Conservation (phyloP, 2,329 filamentous ascomycete species). For the Penicillium capsulatum region DNA sequence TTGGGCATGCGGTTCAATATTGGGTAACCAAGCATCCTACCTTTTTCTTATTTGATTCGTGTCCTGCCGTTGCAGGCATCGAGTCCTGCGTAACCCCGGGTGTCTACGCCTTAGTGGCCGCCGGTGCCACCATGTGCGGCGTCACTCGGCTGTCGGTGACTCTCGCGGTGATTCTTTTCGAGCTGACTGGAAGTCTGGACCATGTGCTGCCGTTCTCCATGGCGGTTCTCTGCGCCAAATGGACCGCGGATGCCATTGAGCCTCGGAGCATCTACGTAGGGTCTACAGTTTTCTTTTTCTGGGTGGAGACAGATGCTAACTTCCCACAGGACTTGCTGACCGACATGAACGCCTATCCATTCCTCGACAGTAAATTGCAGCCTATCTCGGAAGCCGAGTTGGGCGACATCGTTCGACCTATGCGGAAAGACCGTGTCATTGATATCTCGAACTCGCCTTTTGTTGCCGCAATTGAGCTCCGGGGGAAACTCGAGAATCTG, state of each 20-base stretch:
- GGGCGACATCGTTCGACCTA: conserved; percentile 75
- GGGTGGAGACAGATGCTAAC: conserved; percentile 16
- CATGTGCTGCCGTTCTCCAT: conserved; percentile 94
- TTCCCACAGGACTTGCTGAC: conserved; percentile 71
- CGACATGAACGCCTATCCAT: conserved; percentile 95
- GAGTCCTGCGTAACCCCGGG: conserved; percentile 89
- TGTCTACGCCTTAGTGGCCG: conserved; percentile 92
- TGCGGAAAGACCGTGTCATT: conserved; percentile 73
- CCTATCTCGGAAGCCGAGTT: conserved; percentile 86
- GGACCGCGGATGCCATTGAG: conserved; percentile 94
- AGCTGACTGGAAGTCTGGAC: conserved; percentile 89
- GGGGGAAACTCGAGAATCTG: conserved; percentile 73
- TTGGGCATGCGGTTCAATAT: conserved; percentile 82
- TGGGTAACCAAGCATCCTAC: conserved; percentile 69
- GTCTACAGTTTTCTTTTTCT: conserved; percentile 9
- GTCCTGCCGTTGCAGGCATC: conserved; percentile 61
- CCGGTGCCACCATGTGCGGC: conserved; percentile 95
- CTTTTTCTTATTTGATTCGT: conserved; percentile 69
- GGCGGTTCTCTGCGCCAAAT: conserved; percentile 90
- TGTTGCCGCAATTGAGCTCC: conserved; percentile 70
- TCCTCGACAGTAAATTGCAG: conserved; percentile 93
- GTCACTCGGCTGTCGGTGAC: conserved; percentile 92
- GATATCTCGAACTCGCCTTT: conserved; percentile 81
- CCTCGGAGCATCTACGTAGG: conserved; percentile 85
- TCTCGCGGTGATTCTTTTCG: conserved; percentile 89